Evolutionary conservation across 1,284 basidiomycete species (phyloP).

Genomic region (Trametes sp.): DNA sequence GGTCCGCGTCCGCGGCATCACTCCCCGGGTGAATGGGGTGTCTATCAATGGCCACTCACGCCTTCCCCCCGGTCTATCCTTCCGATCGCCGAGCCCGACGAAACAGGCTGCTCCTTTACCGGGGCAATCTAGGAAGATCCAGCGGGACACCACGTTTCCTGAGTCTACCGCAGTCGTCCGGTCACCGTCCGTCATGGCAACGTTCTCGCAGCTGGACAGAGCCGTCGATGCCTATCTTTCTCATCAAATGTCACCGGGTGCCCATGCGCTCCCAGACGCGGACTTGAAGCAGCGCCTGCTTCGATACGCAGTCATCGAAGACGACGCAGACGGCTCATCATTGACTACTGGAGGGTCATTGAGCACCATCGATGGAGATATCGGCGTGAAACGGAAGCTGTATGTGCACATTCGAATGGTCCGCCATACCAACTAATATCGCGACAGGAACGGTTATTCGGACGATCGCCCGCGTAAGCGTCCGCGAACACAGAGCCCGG

Average conservation of each 20-base stretch:
- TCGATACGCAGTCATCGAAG: conserved; percentile 50
- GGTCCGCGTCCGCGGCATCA: conserved; percentile 44
- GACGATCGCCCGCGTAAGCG: conserved; percentile 55
- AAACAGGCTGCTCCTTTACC: conserved; percentile 35
- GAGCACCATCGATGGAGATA: conserved; percentile 48
- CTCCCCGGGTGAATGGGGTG: conserved; percentile 44
- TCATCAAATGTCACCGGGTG: conserved; percentile 10
- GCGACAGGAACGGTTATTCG: conserved; percentile 46
- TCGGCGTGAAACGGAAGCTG: conserved; percentile 72
- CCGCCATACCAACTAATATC: conserved; percentile 11
- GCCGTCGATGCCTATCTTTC: conserved; percentile 45
- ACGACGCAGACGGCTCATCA: conserved; percentile 38
- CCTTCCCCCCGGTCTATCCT: conserved; percentile 30
- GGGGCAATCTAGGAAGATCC: conserved; percentile 29
- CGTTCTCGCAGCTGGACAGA: conserved; percentile 64
- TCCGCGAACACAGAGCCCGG: conserved; percentile 39
- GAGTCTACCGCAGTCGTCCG: conserved; percentile 80
- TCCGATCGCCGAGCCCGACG: conserved; percentile 41
- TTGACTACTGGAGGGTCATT: conserved; percentile 45
- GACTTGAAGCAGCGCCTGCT: conserved; percentile 47
- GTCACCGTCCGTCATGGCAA: conserved; percentile 78
- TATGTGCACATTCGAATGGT: conserved; percentile 43
- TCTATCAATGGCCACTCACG: conserved; percentile 42
- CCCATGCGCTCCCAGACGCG: conserved; percentile 21
- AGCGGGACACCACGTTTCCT: conserved; percentile 56